These are phyloP conservation scores for Jatropha podagrica DNA, from an alignment of 441 rosid species.

Conservation along the genomic window DNA sequence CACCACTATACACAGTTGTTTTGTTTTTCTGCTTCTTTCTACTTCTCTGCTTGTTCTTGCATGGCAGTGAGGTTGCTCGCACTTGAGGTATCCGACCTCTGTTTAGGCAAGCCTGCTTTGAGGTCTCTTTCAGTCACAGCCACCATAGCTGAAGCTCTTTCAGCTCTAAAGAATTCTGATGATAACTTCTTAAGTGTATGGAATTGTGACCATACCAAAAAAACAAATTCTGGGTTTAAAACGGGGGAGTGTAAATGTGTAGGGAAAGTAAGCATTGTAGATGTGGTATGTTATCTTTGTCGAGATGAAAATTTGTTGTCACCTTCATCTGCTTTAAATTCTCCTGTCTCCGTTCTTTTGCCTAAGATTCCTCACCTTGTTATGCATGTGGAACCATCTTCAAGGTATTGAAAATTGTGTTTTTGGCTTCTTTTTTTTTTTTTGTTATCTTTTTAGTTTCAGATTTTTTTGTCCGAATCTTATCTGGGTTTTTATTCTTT, in stretches of 20 bases:
- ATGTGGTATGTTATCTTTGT: constrained; percentile 72
- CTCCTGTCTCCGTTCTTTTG: constrained; percentile 63
- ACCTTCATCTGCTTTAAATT: constrained; percentile 49
- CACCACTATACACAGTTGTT: not conserved
- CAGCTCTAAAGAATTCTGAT: constrained; percentile 51
- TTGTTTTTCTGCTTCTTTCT: not conserved
- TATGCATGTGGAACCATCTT: constrained; percentile 58
- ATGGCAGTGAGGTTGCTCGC: constrained; percentile 71
- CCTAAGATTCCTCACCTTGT: constrained; percentile 47
- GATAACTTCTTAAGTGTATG: constrained; percentile 65
- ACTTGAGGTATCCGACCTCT: constrained; percentile 69
- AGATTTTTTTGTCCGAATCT: not conserved
- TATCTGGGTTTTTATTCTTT: not conserved
- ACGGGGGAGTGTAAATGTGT: constrained; percentile 46
- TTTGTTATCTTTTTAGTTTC: not conserved
- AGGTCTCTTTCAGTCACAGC: constrained; percentile 50
- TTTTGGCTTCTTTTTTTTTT: constrained; percentile 1
- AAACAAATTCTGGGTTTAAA: not conserved
- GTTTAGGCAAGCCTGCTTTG: constrained; percentile 84
- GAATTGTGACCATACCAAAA: constrained; percentile 46
- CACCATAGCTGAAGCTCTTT: constrained; percentile 53
- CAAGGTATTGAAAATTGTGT: constrained; percentile 44
- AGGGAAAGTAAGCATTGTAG: constrained; percentile 83
- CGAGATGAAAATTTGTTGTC: constrained; percentile 48
- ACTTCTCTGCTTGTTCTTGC: constrained; percentile 23